A percentile compares a stretch with the other conserved stretches of the same genome.
These are phyloP conservation scores for Blepharisma undulans DNA, from an alignment of 169 alveolate species.

Conservation along the genomic window DNA sequence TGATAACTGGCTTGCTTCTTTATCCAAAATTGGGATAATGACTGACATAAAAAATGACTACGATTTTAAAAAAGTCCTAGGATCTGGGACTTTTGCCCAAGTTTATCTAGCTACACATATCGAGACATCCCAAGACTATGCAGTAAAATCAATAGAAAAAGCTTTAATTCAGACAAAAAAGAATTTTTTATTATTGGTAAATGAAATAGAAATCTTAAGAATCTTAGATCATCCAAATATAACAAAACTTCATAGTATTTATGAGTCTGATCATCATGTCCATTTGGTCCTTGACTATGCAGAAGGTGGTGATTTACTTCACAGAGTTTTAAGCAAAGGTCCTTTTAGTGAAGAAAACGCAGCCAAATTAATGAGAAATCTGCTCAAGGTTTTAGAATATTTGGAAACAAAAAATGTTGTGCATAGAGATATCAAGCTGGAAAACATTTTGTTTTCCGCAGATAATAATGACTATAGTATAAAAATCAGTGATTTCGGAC, in stretches of 20 bases:
- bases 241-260: slow-evolving; percentile 1
- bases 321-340: slow-evolving; percentile 8
- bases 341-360: slow-evolving; percentile 44
- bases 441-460: slow-evolving; percentile 29
- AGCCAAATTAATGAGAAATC: slow-evolving; percentile 54
- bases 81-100: neutral
- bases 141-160: neutral
- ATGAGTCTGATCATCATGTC: slow-evolving; percentile 40
- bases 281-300: slow-evolving; percentile 49
- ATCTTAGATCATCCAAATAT: neutral
- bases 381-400: slow-evolving; percentile 54
- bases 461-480: neutral
- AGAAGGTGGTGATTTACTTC: slow-evolving; percentile 51
- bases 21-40: neutral
- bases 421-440: slow-evolving; percentile 66
- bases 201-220: neutral
- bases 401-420: slow-evolving; percentile 51
- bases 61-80: neutral
- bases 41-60: neutral
- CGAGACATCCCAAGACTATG: neutral
- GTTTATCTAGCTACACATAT: neutral
- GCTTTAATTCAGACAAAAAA: neutral
- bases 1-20: neutral
- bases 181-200: neutral
- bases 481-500: slow-evolving; percentile 1